These are phyloP conservation scores for Ceratocystis diversiconidia DNA, from an alignment of 2,329 filamentous ascomycete species.

Conservation along the genomic window DNA sequence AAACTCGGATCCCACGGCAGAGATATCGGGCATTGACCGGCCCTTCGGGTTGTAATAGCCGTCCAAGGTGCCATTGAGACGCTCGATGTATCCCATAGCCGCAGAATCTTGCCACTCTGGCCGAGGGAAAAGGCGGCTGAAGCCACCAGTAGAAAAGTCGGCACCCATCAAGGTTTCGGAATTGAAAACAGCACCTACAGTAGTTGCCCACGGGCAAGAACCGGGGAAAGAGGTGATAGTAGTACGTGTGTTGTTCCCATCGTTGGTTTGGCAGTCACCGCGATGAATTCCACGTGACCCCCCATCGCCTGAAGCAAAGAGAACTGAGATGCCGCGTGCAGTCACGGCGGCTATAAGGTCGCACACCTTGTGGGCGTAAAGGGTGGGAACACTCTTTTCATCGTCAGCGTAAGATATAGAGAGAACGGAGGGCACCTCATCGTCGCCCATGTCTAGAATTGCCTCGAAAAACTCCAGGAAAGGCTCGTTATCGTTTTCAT, in stretches of 20 bases:
- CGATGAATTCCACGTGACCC: slow-evolving; percentile 31
- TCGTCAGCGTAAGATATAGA: slow-evolving; percentile 46
- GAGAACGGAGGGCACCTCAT: slow-evolving; percentile 39
- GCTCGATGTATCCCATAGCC: slow-evolving; percentile 29
- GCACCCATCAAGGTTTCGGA: slow-evolving; percentile 29
- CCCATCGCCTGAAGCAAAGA: slow-evolving; percentile 39
- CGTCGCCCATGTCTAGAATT: slow-evolving; percentile 32
- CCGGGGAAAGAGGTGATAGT: slow-evolving; percentile 51
- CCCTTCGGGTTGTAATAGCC: slow-evolving; percentile 33
- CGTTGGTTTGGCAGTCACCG: slow-evolving; percentile 43
- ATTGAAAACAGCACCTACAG: slow-evolving; percentile 44
- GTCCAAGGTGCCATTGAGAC: slow-evolving; percentile 30
- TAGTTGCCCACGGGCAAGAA: slow-evolving; percentile 53
- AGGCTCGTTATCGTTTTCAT: slow-evolving; percentile 37
- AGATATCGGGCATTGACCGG: slow-evolving; percentile 38
- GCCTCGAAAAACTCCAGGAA: slow-evolving; percentile 41
- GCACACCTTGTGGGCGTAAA: slow-evolving; percentile 40
- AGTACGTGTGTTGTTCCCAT: slow-evolving; percentile 39
- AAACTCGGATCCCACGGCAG: slow-evolving; percentile 45
- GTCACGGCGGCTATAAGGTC: slow-evolving; percentile 39
- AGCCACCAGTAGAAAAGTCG: slow-evolving; percentile 37
- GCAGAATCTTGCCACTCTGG: slow-evolving; percentile 33
- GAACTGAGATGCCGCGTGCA: slow-evolving; percentile 36
- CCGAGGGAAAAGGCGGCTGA: slow-evolving; percentile 36
- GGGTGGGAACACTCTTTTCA: slow-evolving; percentile 38